Conservation (phyloP, 257 asterid species). For the Schizonepeta tenuifolia region DNA sequence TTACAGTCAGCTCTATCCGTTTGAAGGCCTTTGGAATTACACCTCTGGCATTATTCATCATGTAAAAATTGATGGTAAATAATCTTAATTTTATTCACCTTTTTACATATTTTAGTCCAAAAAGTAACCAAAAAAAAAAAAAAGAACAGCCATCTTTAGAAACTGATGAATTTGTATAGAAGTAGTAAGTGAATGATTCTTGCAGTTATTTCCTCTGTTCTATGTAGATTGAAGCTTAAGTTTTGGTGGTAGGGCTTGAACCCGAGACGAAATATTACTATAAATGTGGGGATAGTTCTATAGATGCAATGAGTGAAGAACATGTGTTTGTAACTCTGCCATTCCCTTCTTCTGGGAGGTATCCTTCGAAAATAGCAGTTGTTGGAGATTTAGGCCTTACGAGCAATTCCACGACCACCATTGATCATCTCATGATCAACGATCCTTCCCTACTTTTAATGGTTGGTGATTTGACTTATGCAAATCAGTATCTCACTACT, state of each 20-base stretch:
- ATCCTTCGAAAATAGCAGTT: slow-evolving; percentile 70
- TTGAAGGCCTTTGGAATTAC: slow-evolving; percentile 82
- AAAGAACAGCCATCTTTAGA: neutral
- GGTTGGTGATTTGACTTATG: slow-evolving; percentile 80
- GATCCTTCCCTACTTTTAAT: slow-evolving; percentile 69
- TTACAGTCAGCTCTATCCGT: slow-evolving; percentile 80
- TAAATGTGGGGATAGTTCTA: slow-evolving; percentile 82
- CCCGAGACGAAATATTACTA: slow-evolving; percentile 73
- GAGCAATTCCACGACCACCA: slow-evolving; percentile 71
- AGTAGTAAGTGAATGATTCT: neutral
- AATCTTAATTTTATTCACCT: slow-evolving; percentile 12
- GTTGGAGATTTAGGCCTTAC: slow-evolving; percentile 90
- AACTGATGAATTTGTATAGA: neutral
- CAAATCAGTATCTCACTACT: slow-evolving; percentile 76
- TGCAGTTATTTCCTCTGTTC: slow-evolving; percentile 2
- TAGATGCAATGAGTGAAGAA: slow-evolving; percentile 73
- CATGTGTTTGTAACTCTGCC: slow-evolving; percentile 63
- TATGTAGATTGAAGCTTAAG: neutral
- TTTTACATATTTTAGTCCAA: neutral
- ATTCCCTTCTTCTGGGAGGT: slow-evolving; percentile 55
- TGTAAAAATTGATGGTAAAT: slow-evolving; percentile 71
- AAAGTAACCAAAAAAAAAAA: no score
- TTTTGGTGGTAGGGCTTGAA: slow-evolving; percentile 58
- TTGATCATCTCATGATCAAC: slow-evolving; percentile 67
- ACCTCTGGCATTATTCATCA: slow-evolving; percentile 87